These are phyloP conservation scores for Spiraea crenata DNA, from an alignment of 331 rosid species.

Conservation along the genomic window DNA sequence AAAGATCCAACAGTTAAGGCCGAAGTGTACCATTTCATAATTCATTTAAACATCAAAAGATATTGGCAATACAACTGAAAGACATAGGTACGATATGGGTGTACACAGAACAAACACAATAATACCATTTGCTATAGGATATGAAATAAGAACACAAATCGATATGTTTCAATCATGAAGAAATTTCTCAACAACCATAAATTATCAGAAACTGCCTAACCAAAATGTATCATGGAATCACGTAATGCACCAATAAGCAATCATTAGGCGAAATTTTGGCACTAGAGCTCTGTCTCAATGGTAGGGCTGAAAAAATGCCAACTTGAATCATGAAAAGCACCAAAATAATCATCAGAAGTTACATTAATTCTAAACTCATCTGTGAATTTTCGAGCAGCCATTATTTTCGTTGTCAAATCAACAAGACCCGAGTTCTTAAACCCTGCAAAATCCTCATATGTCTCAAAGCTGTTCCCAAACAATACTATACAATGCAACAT, in stretches of 20 bases:
- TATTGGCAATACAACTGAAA: too few species aligned
- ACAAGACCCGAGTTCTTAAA: constrained; percentile 46
- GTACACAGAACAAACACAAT: too few species aligned
- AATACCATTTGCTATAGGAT: too few species aligned
- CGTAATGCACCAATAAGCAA: too few species aligned
- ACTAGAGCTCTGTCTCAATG: constrained; percentile 35
- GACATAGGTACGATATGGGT: too few species aligned
- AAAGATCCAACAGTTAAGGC: too few species aligned
- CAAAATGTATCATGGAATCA: background rate
- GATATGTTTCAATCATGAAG: background rate
- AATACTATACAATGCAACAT: constrained; percentile 51
- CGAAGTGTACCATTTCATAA: too few species aligned
- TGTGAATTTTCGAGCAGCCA: constrained; percentile 46
- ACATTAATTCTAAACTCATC: constrained; percentile 51
- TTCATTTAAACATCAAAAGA: too few species aligned
- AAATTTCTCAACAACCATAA: background rate
- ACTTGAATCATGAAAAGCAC: constrained; percentile 88
- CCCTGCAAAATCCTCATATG: constrained; percentile 50
- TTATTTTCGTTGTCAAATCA: constrained; percentile 39
- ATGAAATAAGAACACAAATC: too few species aligned
- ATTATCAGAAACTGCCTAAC: constrained; percentile 29
- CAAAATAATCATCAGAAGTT: constrained; percentile 63
- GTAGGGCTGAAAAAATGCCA: constrained; percentile 78
- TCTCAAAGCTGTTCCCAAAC: constrained; percentile 83
- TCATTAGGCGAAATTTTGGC: too few species aligned